These are phyloP conservation scores for Tothia fuscella DNA, from an alignment of 2,329 filamentous ascomycete species.

Conservation along the genomic window DNA sequence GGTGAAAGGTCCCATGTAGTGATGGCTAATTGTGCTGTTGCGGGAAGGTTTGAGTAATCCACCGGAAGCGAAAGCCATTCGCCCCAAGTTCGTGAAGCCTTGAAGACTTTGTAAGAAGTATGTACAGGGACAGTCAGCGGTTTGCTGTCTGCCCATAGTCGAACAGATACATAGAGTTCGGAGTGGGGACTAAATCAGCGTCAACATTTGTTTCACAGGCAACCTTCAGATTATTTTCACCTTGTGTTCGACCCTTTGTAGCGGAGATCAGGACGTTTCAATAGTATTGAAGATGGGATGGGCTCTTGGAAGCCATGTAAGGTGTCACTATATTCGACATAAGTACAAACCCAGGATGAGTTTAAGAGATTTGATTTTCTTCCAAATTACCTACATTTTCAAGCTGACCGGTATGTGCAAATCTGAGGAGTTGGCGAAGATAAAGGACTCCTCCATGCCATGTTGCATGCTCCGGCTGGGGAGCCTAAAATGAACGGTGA, in stretches of 20 bases:
- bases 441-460: slow-evolving; percentile 98
- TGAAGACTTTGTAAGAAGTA: slow-evolving; percentile 86
- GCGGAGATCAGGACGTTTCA: slow-evolving; percentile 67
- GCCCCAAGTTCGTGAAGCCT: slow-evolving; percentile 67
- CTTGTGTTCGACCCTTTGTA: slow-evolving; percentile 79
- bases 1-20: slow-evolving; percentile 93
- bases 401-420: slow-evolving; percentile 59
- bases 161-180: slow-evolving; percentile 84
- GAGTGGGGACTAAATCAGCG: slow-evolving; percentile 51
- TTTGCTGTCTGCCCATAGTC: slow-evolving; percentile 94
- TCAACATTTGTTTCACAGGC: slow-evolving; percentile 8
- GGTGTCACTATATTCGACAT: slow-evolving; percentile 44
- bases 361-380: too few species aligned
- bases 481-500: too few species aligned
- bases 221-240: slow-evolving; percentile 27
- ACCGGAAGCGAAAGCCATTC: slow-evolving; percentile 91
- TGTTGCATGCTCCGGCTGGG: slow-evolving; percentile 29
- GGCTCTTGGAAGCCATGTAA: slow-evolving; percentile 69
- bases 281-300: slow-evolving; percentile 62
- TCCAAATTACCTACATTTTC: slow-evolving; percentile 50
- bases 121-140: slow-evolving; percentile 84
- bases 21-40: slow-evolving; percentile 74
- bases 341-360: slow-evolving; percentile 3
- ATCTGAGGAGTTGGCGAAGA: slow-evolving; percentile 81
- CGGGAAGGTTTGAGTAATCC: slow-evolving; percentile 67